Conservation (phyloP, 2,329 filamentous ascomycete species). For the Emmonsia crescens region DNA sequence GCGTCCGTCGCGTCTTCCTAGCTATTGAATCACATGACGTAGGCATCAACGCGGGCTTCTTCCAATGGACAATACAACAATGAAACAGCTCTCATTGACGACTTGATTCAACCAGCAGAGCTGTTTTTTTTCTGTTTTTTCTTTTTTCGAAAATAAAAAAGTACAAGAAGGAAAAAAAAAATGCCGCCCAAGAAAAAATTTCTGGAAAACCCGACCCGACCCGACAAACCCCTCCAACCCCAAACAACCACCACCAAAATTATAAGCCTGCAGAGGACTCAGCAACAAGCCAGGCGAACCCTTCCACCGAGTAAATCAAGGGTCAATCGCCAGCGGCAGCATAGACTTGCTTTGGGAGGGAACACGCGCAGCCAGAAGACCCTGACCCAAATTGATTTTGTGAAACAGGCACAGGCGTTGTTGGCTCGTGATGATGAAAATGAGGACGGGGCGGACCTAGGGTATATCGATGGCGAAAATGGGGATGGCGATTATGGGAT, state of each 20-base stretch:
- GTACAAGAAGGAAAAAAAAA: not conserved
- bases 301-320: not conserved
- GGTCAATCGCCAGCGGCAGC: slow-evolving; percentile 5
- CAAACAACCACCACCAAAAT: not conserved
- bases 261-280: not conserved
- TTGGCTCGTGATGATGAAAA: slow-evolving; percentile 22
- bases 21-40: not conserved
- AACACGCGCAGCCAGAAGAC: slow-evolving; percentile 25
- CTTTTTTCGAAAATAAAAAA: not conserved
- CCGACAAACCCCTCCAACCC: not conserved
- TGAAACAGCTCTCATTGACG: not conserved
- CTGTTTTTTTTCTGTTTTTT: not conserved
- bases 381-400: slow-evolving; percentile 33
- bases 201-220: not conserved
- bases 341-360: slow-evolving; percentile 11
- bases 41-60: not conserved
- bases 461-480: slow-evolving; percentile 13
- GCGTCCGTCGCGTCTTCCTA: not conserved
- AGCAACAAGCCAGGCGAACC: not conserved
- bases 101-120: not conserved
- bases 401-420: slow-evolving; percentile 20
- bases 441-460: slow-evolving; percentile 13
- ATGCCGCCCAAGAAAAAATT: not conserved
- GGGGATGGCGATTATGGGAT: not conserved
- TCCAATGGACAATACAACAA: not conserved